Conservation (phyloP, 768 basidiomycete species). For the Chiua virens region DNA sequence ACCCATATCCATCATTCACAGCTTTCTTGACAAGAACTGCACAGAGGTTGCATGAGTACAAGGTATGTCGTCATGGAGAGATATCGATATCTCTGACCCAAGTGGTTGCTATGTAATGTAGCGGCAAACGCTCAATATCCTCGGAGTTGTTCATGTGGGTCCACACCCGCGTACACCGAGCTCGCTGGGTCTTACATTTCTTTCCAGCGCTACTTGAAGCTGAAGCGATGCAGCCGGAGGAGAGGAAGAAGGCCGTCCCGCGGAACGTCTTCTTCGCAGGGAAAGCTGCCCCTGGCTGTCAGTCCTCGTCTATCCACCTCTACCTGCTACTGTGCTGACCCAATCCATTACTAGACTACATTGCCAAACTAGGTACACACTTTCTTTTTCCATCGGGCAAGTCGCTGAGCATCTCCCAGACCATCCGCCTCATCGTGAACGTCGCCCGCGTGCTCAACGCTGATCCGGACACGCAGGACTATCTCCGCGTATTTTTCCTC, state of each 20-base stretch:
- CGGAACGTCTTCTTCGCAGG: slow-evolving; percentile 96
- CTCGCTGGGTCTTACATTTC: not conserved
- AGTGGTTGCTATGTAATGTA: slow-evolving; percentile 26
- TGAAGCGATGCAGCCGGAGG: slow-evolving; percentile 74
- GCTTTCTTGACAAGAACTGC: not conserved
- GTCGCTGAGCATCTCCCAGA: slow-evolving; percentile 38
- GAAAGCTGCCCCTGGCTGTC: slow-evolving; percentile 93
- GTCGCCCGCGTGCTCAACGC: slow-evolving; percentile 66
- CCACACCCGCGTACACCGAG: not conserved
- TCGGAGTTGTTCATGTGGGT: slow-evolving; percentile 82
- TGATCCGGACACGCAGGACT: slow-evolving; percentile 86
- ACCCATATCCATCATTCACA: not conserved
- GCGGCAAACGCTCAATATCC: slow-evolving; percentile 93
- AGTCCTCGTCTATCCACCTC: slow-evolving; percentile 26
- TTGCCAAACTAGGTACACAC: slow-evolving; percentile 71
- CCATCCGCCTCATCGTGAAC: slow-evolving; percentile 92
- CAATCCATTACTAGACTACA: slow-evolving; percentile 57
- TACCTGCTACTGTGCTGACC: slow-evolving; percentile 2
- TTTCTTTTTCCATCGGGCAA: not conserved
- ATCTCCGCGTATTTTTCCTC: slow-evolving; percentile 89
- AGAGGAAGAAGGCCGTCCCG: slow-evolving; percentile 82
- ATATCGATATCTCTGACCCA: not conserved
- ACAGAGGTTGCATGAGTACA: slow-evolving; percentile 90
- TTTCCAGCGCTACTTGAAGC: slow-evolving; percentile 68
- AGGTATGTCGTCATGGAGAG: slow-evolving; percentile 43